Evolutionary conservation across 2,329 filamentous ascomycete genomes (phyloP), one percentile per base, ranked within the genome.

Genomic region (Aspergillus niger): DNA sequence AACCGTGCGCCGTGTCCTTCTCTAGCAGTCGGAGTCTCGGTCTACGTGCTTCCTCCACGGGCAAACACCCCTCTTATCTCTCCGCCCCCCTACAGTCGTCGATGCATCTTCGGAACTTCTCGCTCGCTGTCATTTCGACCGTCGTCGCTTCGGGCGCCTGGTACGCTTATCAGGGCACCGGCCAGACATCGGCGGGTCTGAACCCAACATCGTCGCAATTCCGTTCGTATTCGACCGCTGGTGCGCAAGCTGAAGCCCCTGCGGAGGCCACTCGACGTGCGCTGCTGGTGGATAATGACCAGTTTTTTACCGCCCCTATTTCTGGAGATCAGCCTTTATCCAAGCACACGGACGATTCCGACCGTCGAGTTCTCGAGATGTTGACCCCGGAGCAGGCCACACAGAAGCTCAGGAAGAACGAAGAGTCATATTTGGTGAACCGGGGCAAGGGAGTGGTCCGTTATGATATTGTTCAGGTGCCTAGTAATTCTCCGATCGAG

Each of bases 401-500:
- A 13, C 86, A 91, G 71, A 96, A 94, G 80, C 80, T 99, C 70
- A 86, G 95, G 67, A 89, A 90, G 74, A 91, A 91, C 72, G 92
- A 99, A 78, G 89, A 96, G 79, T 97, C 93, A 30, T 98, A 93
- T 77, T 81, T 92, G 8, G 91, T 99, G 43, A 92, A 92, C 61
- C 84, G 95, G 55, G 96, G 95, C 13, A 86, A 91, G 74, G 95
- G 95, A 39, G 94, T 99, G 41, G 89, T 97, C 64, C 88, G 95
- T 67, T 99, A 99, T 73, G 95, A 99, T 77, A 82, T 97, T 8
- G 92, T 95, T 24, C 95, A 99, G 77, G 85, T 98, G 62, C 91
- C 94, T 8, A 97, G 92, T 81, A 99, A 99, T 76, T 91, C 96
- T 69, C 95, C 95, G 0, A 99, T 99, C 61, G 95, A 99, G 79